phyloP scores from a whole-genome alignment of 371 early-diverging fungal species.

The Saksenaea vasiformis region DNA sequence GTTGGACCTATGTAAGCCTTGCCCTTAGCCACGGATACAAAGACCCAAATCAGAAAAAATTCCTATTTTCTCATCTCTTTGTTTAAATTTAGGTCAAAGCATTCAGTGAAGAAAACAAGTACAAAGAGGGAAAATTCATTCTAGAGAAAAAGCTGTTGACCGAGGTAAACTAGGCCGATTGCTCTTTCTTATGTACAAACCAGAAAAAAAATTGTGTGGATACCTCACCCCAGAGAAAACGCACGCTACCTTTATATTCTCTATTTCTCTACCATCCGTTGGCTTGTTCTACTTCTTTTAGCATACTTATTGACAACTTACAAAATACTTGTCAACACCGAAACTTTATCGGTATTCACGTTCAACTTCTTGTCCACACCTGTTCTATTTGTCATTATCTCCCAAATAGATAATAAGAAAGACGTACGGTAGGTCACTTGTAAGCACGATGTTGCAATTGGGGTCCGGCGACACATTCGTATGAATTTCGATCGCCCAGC shows the following conservation, averaged over 20 bases:
- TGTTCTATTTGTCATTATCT: slow-evolving; percentile 3
- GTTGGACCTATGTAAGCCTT: slow-evolving; percentile 71
- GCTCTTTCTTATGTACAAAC: not conserved
- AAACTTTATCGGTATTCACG: slow-evolving; percentile 51
- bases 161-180: slow-evolving; percentile 2
- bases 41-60: no score
- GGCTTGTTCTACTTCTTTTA: slow-evolving; percentile 26
- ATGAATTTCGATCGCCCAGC: slow-evolving; percentile 55
- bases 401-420: not conserved
- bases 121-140: slow-evolving; percentile 77
- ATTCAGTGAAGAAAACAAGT: slow-evolving; percentile 60
- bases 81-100: slow-evolving; percentile 51
- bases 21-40: not conserved
- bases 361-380: slow-evolving; percentile 61
- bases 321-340: slow-evolving; percentile 56
- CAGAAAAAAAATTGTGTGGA: not conserved
- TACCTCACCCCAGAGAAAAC: not conserved
- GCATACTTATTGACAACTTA: slow-evolving; percentile 60
- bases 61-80: not conserved
- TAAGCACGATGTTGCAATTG: slow-evolving; percentile 46
- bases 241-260: not conserved
- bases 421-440: slow-evolving; percentile 57
- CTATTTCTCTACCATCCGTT: not conserved
- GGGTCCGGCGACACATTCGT: slow-evolving; percentile 52
- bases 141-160: slow-evolving; percentile 47